Conservation (phyloP, 768 basidiomycete species). For the Tulasnella sp. region DNA sequence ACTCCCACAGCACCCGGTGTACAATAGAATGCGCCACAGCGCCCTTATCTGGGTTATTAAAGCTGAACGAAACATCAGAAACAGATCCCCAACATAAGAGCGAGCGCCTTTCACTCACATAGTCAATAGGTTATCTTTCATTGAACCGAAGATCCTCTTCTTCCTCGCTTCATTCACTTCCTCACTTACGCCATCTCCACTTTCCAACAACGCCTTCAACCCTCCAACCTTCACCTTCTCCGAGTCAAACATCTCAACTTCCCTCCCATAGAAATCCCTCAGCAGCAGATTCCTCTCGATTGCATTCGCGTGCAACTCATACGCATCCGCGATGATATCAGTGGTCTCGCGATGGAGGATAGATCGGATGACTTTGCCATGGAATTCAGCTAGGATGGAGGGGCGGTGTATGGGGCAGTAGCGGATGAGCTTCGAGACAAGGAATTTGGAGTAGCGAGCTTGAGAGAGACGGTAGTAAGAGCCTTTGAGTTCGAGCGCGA, state of each 20-base stretch:
- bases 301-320: slow-evolving; percentile 76
- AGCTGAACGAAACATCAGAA: slow-evolving; percentile 35
- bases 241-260: slow-evolving; percentile 55
- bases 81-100: background rate
- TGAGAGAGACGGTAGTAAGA: slow-evolving; percentile 65
- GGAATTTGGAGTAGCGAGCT: slow-evolving; percentile 88
- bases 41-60: slow-evolving; percentile 87
- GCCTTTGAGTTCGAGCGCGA: slow-evolving; percentile 76
- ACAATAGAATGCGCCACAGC: slow-evolving; percentile 78
- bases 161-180: slow-evolving; percentile 49
- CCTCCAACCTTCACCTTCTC: slow-evolving; percentile 41
- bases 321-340: slow-evolving; percentile 74
- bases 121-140: slow-evolving; percentile 62
- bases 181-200: slow-evolving; percentile 21
- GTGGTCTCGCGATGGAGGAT: slow-evolving; percentile 80
- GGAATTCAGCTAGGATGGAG: slow-evolving; percentile 69
- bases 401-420: slow-evolving; percentile 55
- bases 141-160: slow-evolving; percentile 50
- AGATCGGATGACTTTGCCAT: slow-evolving; percentile 60
- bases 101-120: slow-evolving; percentile 42
- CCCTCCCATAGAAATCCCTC: slow-evolving; percentile 85
- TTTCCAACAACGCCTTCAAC: slow-evolving; percentile 48
- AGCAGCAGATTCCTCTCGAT: slow-evolving; percentile 73
- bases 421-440: slow-evolving; percentile 69
- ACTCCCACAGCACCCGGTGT: slow-evolving; percentile 81